These are phyloP conservation scores for Podospora anserina DNA, from an alignment of 495 filamentous ascomycete genomes.

Conservation along the genomic window DNA sequence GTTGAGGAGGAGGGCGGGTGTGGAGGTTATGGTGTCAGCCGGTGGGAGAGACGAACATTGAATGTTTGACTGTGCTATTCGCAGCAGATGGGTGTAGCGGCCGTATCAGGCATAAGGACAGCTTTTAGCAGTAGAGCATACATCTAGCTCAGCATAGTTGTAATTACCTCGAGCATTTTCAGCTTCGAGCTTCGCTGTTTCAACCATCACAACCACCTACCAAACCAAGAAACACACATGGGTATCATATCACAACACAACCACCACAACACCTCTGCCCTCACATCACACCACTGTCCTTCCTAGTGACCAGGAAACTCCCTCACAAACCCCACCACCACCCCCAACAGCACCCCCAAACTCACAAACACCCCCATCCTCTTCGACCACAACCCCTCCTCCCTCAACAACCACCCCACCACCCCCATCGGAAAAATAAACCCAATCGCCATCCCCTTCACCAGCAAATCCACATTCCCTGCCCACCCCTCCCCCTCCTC, in stretches of 20 bases:
- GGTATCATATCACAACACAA: neutral
- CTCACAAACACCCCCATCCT: slow-evolving; percentile 79
- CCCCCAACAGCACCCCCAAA: slow-evolving; percentile 63
- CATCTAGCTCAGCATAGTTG: neutral
- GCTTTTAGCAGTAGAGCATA: neutral
- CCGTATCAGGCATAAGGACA: neutral
- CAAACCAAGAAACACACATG: neutral
- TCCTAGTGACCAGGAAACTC: slow-evolving; percentile 30
- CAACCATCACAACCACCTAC: neutral
- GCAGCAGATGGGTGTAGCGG: neutral
- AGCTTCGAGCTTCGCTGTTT: neutral
- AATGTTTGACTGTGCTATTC: neutral
- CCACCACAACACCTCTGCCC: no score
- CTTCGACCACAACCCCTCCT: slow-evolving; percentile 84
- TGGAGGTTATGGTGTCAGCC: neutral
- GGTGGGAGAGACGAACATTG: neutral
- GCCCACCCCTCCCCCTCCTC: slow-evolving; percentile 36
- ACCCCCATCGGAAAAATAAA: slow-evolving; percentile 93
- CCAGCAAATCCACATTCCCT: slow-evolving; percentile 51
- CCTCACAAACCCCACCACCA: slow-evolving; percentile 42
- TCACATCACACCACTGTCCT: neutral
- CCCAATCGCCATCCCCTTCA: slow-evolving; percentile 83
- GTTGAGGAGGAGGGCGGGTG: neutral
- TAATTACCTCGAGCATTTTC: neutral
- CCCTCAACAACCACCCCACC: slow-evolving; percentile 76